phyloP scores from a whole-genome alignment of 371 early-diverging fungal species.

The Mortierella sp. region DNA sequence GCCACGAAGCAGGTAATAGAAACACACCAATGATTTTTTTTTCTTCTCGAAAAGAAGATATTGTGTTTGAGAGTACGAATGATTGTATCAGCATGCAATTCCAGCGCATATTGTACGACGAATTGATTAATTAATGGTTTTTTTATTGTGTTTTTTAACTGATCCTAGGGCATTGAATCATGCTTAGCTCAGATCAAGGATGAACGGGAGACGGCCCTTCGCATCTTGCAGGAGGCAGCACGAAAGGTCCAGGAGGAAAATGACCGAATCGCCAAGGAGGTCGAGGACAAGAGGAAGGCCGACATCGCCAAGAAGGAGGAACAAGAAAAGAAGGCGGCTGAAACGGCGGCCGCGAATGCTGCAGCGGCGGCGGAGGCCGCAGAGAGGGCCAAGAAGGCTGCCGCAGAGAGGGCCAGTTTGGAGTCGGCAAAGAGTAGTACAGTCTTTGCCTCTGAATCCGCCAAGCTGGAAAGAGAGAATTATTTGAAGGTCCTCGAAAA shows the following conservation, averaged over 20 bases:
- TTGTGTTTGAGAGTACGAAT: no score
- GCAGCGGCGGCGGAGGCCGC: slow-evolving; percentile 1
- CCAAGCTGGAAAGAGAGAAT: slow-evolving; percentile 25
- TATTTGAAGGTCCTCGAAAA: slow-evolving; percentile 27
- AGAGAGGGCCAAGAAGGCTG: slow-evolving; percentile 39
- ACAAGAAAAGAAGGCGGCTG: slow-evolving; percentile 26
- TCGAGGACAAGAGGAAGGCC: slow-evolving; percentile 38
- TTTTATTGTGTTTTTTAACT: background rate
- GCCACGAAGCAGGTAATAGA: slow-evolving; percentile 29
- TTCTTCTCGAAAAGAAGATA: background rate
- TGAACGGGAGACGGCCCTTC: slow-evolving; percentile 16
- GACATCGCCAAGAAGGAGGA: slow-evolving; percentile 29
- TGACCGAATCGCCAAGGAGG: slow-evolving; percentile 18
- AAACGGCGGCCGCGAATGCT: slow-evolving; percentile 22
- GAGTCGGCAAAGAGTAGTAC: slow-evolving; percentile 20
- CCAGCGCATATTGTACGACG: background rate
- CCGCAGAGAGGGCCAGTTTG: slow-evolving; percentile 27
- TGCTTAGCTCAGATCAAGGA: slow-evolving; percentile 21
- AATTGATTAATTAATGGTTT: background rate
- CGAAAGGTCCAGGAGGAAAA: slow-evolving; percentile 13
- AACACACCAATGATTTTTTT: no score
- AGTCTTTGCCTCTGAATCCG: slow-evolving; percentile 29
- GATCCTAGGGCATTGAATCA: background rate
- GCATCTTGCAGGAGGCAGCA: slow-evolving; percentile 16
- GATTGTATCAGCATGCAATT: background rate